Conservation (phyloP, 306 rosid species). For the Amphicarpaea edgeworthii region DNA sequence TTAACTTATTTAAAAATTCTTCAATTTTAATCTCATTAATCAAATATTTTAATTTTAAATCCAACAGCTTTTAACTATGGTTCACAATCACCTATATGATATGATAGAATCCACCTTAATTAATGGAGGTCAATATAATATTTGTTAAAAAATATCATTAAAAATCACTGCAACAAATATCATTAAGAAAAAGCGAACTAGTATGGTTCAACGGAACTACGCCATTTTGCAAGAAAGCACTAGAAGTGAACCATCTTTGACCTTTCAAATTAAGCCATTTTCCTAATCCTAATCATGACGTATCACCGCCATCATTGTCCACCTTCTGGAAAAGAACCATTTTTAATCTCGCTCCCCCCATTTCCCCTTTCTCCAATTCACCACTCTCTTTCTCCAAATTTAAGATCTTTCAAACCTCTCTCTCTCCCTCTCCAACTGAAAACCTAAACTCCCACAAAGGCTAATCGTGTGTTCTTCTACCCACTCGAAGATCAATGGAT, state of each 20-base stretch:
- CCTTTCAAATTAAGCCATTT: conserved; percentile 28
- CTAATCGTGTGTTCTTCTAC: conserved; percentile 29
- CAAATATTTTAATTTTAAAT: too few species aligned
- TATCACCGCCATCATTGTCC: conserved; percentile 27
- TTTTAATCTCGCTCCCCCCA: conserved; percentile 6
- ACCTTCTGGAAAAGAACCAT: neutral
- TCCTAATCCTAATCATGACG: conserved; percentile 40
- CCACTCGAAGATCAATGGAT: conserved; percentile 8
- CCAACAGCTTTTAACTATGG: too few species aligned
- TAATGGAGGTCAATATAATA: too few species aligned
- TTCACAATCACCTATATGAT: too few species aligned
- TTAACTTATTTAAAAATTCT: too few species aligned
- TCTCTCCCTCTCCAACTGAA: neutral
- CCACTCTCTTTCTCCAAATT: neutral
- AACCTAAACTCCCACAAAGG: neutral
- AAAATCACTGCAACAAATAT: too few species aligned
- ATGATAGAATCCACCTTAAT: too few species aligned
- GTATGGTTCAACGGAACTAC: neutral
- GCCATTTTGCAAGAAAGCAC: conserved; percentile 19
- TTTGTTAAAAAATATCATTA: too few species aligned
- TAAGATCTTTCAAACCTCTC: neutral
- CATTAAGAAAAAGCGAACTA: too few species aligned
- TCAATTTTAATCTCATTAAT: too few species aligned
- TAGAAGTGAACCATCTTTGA: conserved; percentile 33
- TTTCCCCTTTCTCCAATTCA: conserved; percentile 13